Evolutionary conservation across 1,284 basidiomycete species (phyloP).

Genomic region (Cryptococcus hybrid): DNA sequence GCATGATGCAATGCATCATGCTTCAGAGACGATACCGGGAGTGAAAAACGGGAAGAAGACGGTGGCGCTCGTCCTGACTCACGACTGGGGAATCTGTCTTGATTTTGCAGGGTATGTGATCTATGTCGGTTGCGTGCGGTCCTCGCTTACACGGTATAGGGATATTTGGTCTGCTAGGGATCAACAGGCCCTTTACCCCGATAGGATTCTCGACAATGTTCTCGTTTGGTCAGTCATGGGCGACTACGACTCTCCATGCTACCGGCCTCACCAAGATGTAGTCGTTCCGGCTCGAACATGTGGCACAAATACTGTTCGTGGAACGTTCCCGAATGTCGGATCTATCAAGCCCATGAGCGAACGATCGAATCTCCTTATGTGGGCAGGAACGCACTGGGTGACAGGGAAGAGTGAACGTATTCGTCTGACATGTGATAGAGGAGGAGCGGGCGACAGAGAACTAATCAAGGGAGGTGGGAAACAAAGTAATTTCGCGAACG

Average conservation of each 20-base stretch:
- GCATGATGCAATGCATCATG: slow-evolving; percentile 48
- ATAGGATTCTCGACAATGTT: slow-evolving; percentile 41
- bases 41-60: slow-evolving; percentile 32
- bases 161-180: slow-evolving; percentile 46
- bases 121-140: neutral
- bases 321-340: slow-evolving; percentile 32
- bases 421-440: slow-evolving; percentile 43
- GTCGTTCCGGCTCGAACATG: slow-evolving; percentile 50
- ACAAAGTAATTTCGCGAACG: slow-evolving; percentile 35
- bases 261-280: slow-evolving; percentile 49
- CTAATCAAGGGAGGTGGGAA: slow-evolving; percentile 40
- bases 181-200: slow-evolving; percentile 33
- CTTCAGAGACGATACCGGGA: slow-evolving; percentile 40
- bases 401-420: slow-evolving; percentile 47
- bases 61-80: slow-evolving; percentile 49
- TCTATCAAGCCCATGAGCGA: slow-evolving; percentile 36
- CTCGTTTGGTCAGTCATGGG: slow-evolving; percentile 48
- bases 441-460: slow-evolving; percentile 39
- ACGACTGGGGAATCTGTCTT: slow-evolving; percentile 53
- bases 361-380: slow-evolving; percentile 37
- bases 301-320: slow-evolving; percentile 27
- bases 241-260: slow-evolving; percentile 47
- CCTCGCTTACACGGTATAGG: slow-evolving; percentile 27
- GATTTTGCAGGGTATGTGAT: slow-evolving; percentile 42
- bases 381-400: slow-evolving; percentile 50